Evolutionary conservation across 129 eudicot species (phyloP).

Genomic region (Solidago caesia): DNA sequence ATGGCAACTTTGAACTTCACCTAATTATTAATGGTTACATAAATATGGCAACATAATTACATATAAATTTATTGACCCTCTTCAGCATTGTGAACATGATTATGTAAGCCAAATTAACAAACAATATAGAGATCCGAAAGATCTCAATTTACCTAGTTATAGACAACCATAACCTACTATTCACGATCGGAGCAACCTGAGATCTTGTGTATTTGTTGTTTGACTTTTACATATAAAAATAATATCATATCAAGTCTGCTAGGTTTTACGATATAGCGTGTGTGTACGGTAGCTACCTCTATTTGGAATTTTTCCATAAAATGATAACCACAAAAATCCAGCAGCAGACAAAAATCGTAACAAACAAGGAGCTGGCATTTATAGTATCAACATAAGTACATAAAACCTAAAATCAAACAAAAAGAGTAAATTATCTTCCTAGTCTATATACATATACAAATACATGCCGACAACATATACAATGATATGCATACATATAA

Average conservation of each 20-base stretch:
- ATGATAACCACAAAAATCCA: background rate
- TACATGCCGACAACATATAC: background rate
- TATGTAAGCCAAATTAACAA: too few species aligned
- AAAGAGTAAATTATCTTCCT: background rate
- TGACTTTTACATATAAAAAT: background rate
- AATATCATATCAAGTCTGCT: background rate
- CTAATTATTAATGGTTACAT: too few species aligned
- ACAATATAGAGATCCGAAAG: too few species aligned
- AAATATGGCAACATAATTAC: too few species aligned
- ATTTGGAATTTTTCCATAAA: background rate
- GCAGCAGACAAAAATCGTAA: background rate
- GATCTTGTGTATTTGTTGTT: background rate
- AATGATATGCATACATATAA: too few species aligned
- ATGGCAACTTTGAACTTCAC: too few species aligned
- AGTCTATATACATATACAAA: background rate
- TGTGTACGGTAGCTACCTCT: background rate
- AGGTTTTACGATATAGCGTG: background rate
- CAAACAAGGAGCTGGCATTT: background rate
- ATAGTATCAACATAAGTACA: background rate
- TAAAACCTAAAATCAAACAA: background rate
- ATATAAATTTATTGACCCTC: too few species aligned
- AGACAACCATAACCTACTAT: too few species aligned
- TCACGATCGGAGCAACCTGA: background rate
- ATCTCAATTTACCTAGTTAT: too few species aligned
- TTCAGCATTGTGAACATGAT: too few species aligned